Conservation (phyloP, 2,329 filamentous ascomycete species). For the Didymosphaeria variabile region DNA sequence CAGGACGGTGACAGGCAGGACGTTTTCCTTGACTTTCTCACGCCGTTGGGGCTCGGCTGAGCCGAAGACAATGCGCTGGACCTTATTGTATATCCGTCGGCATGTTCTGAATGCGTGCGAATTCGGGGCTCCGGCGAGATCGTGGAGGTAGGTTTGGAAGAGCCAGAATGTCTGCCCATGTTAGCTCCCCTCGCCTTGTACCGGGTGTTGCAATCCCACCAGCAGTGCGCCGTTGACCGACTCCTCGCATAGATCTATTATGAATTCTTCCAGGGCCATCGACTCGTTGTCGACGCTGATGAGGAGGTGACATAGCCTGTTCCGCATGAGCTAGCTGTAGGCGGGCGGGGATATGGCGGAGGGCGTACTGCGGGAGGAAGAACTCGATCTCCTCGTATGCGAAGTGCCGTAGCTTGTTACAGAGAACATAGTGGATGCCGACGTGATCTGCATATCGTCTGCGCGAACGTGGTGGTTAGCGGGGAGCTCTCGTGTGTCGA, state of each 20-base stretch:
- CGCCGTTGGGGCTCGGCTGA: slow-evolving; percentile 72
- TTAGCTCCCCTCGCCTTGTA: slow-evolving; percentile 35
- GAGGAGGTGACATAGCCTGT: slow-evolving; percentile 78
- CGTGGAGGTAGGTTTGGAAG: slow-evolving; percentile 87
- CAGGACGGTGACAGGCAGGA: slow-evolving; percentile 80
- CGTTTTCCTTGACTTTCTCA: slow-evolving; percentile 83
- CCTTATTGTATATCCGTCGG: slow-evolving; percentile 84
- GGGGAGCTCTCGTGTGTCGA: slow-evolving; percentile 16
- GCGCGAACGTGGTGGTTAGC: slow-evolving; percentile 35
- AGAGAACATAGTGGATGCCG: slow-evolving; percentile 88
- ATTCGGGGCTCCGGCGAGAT: slow-evolving; percentile 78
- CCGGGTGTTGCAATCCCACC: slow-evolving; percentile 61
- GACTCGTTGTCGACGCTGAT: slow-evolving; percentile 91
- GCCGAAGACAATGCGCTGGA: slow-evolving; percentile 87
- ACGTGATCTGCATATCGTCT: slow-evolving; percentile 90
- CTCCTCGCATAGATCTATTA: slow-evolving; percentile 85
- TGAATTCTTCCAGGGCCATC: slow-evolving; percentile 88
- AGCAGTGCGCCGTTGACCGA: slow-evolving; percentile 84
- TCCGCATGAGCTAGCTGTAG: slow-evolving; percentile 52
- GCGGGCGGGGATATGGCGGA: slow-evolving; percentile 21
- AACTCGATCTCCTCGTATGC: slow-evolving; percentile 93
- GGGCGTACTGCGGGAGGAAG: slow-evolving; percentile 73
- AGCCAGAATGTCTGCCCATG: slow-evolving; percentile 81
- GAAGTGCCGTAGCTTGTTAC: slow-evolving; percentile 87
- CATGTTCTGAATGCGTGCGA: slow-evolving; percentile 83